Conservation (phyloP, 257 asterid species). For the Lithospermum erythrorhizon region DNA sequence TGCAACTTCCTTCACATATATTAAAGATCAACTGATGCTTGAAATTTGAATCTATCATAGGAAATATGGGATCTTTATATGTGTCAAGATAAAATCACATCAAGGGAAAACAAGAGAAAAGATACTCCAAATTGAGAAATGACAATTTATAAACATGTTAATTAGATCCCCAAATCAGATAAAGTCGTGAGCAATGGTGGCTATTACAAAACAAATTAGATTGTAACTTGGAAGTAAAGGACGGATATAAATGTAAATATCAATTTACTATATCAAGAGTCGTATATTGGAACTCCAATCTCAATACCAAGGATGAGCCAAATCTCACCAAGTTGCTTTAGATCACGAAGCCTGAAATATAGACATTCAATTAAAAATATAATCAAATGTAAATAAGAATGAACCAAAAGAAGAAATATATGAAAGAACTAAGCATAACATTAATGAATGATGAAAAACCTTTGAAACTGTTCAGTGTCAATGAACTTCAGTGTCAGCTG, state of each 20-base stretch:
- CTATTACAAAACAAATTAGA: too few relatives aligned
- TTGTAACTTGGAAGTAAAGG: too few relatives aligned
- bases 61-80: too few relatives aligned
- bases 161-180: too few relatives aligned
- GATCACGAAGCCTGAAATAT: slow-evolving; percentile 74
- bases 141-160: too few relatives aligned
- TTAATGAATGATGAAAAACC: slow-evolving; percentile 27
- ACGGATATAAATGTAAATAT: too few relatives aligned
- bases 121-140: too few relatives aligned
- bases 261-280: too few relatives aligned
- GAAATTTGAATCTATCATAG: too few relatives aligned
- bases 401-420: slow-evolving; percentile 1
- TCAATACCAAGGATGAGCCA: not conserved
- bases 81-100: too few relatives aligned
- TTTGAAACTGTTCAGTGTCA: slow-evolving; percentile 85
- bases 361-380: slow-evolving; percentile 12
- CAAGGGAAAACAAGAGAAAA: too few relatives aligned
- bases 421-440: not conserved
- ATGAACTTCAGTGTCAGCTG: slow-evolving; percentile 83
- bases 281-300: too few relatives aligned
- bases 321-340: slow-evolving; percentile 93
- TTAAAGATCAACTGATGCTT: not conserved
- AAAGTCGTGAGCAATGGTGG: not conserved
- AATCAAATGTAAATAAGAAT: slow-evolving; percentile 3
- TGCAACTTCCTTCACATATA: not conserved